Evolutionary conservation across 805 yeast species (phyloP).

Genomic region (Clavispora asparagi): DNA sequence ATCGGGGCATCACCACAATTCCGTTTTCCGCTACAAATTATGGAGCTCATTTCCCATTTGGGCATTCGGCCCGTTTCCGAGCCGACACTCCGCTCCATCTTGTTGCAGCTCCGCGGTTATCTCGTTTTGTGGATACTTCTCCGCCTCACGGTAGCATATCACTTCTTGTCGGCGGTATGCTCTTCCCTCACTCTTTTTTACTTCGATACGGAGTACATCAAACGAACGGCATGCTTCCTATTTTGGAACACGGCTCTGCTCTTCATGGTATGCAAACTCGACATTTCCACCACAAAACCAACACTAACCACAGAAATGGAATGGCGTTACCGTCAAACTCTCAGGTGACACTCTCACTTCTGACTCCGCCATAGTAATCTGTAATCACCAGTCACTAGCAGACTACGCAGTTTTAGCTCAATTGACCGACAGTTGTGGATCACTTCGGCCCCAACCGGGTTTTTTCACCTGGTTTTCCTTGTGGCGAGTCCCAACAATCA

Average conservation of each 20-base stretch:
- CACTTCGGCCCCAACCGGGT: slow-evolving; percentile 37
- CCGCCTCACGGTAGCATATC: slow-evolving; percentile 15
- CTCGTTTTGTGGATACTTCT: slow-evolving; percentile 14
- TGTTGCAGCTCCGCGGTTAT: slow-evolving; percentile 14
- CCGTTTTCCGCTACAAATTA: slow-evolving; percentile 2
- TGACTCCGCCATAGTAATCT: slow-evolving; percentile 34
- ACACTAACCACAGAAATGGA: slow-evolving; percentile 1
- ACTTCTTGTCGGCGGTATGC: slow-evolving; percentile 15
- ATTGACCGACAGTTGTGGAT: slow-evolving; percentile 17
- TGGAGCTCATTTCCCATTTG: slow-evolving; percentile 30
- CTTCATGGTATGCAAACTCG: slow-evolving; percentile 3
- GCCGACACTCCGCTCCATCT: slow-evolving; percentile 4
- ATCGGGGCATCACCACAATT: too few species aligned
- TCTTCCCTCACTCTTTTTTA: slow-evolving; percentile 1
- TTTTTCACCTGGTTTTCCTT: slow-evolving; percentile 69
- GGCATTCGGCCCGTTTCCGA: slow-evolving; percentile 21
- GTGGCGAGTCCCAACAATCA: slow-evolving; percentile 56
- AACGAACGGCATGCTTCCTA: not conserved
- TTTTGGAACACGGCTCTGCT: slow-evolving; percentile 14
- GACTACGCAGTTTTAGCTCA: slow-evolving; percentile 56
- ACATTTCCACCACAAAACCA: not conserved
- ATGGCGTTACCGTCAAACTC: slow-evolving; percentile 29
- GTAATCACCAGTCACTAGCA: slow-evolving; percentile 65
- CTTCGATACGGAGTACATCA: not conserved
- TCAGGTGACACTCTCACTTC: slow-evolving; percentile 38